These are phyloP conservation scores for Drosera spatulata DNA, from an alignment of 179 eudicot species.

Conservation along the genomic window DNA sequence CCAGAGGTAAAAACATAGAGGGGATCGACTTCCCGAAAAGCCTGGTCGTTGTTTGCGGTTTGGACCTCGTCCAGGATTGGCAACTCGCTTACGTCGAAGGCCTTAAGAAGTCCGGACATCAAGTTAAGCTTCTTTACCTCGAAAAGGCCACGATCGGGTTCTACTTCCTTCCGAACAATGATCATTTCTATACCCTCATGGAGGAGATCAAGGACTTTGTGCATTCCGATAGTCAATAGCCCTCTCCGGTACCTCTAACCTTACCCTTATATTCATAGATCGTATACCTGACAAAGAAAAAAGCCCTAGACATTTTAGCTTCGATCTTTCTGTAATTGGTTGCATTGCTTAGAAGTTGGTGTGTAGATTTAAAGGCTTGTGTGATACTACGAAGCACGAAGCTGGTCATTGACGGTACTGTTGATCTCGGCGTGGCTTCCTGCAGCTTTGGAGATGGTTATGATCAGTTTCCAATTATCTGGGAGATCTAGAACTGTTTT, in stretches of 20 bases:
- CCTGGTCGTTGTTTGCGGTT: constrained; percentile 71
- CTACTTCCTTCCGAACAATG: constrained; percentile 7
- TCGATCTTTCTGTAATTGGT: no score
- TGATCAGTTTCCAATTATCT: no score
- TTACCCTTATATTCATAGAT: neutral
- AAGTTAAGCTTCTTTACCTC: constrained; percentile 53
- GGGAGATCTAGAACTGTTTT: no score
- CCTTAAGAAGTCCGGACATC: constrained; percentile 44
- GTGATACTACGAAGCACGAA: no score
- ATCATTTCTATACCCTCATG: constrained; percentile 25
- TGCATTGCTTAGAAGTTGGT: no score
- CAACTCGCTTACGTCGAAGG: constrained; percentile 78
- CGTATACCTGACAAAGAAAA: neutral
- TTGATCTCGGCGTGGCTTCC: no score
- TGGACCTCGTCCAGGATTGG: constrained; percentile 92
- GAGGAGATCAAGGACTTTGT: constrained; percentile 1
- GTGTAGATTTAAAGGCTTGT: no score
- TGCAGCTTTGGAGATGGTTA: no score
- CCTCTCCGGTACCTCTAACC: neutral
- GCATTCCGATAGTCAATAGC: neutral
- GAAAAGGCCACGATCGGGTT: constrained; percentile 86
- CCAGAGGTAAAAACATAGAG: constrained; percentile 26
- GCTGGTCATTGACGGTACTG: no score
- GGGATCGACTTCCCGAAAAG: constrained; percentile 55
- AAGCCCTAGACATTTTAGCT: no score